phyloP scores from a whole-genome alignment of 768 basidiomycete genomes.

The Termitomyces sp. region DNA sequence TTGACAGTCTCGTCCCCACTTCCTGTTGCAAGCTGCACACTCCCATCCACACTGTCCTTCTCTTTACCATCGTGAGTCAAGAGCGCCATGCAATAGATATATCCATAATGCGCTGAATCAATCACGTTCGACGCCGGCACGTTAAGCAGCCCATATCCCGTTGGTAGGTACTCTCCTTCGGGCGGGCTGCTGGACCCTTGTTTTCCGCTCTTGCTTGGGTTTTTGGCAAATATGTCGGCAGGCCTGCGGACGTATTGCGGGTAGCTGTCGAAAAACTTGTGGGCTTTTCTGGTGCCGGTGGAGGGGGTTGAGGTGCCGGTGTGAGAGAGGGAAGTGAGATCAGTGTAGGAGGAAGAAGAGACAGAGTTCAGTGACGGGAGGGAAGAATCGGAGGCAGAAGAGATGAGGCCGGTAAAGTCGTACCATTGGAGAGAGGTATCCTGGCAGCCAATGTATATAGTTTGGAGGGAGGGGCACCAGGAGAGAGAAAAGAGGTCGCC shows the following conservation, averaged over 20 bases:
- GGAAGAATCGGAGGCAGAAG: conserved; percentile 6
- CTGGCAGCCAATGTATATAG: conserved; percentile 85
- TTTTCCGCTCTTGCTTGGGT: conserved; percentile 28
- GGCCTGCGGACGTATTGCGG: conserved; percentile 65
- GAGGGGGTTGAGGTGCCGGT: conserved; percentile 34
- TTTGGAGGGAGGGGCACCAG: conserved; percentile 66
- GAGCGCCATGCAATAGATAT: conserved; percentile 77
- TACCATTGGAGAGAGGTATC: conserved; percentile 93
- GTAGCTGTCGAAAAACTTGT: conserved; percentile 92
- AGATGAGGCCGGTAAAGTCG: conserved; percentile 37
- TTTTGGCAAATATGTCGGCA: conserved; percentile 66
- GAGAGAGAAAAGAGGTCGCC: conserved; percentile 86
- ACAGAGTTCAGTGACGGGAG: conserved; percentile 9
- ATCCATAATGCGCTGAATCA: conserved; percentile 91
- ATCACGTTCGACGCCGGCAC: conserved; percentile 70
- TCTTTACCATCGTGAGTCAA: conserved; percentile 17
- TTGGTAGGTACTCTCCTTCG: conserved; percentile 23
- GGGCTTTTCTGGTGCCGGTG: conserved; percentile 42
- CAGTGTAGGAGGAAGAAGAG: conserved; percentile 8
- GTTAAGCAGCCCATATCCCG: conserved; percentile 38
- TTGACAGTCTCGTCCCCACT: conserved; percentile 92
- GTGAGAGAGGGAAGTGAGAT: conserved; percentile 10
- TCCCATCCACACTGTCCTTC: conserved; percentile 13
- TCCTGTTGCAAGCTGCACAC: conserved; percentile 66
- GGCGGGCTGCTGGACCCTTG: conserved; percentile 18